Percentiles rank a stretch among this genome's conserved stretches.
Conservation (phyloP, 164 flowering plant genomes). For the Stephania yunnanensis region DNA sequence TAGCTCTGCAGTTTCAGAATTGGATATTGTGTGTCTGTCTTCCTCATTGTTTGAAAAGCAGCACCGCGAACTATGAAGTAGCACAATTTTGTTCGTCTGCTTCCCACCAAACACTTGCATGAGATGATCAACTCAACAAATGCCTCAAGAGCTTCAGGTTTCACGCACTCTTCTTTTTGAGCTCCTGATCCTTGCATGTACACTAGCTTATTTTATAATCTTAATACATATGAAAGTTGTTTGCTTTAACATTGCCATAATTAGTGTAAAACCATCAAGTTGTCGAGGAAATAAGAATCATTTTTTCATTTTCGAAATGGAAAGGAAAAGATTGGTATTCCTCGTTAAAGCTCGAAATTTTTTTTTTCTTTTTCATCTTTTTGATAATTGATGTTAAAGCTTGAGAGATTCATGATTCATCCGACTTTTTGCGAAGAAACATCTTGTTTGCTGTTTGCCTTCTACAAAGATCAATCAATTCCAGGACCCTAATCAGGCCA, state of each 20-base stretch:
- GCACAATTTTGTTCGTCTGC: not conserved
- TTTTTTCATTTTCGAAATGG: no score
- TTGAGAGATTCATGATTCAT: no score
- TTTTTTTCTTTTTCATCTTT: no score
- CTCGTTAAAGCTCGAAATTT: not conserved
- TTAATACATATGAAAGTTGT: not conserved
- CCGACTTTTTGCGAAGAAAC: no score
- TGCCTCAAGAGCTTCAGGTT: not conserved
- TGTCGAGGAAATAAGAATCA: no score
- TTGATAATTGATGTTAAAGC: not conserved
- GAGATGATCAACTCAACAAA: not conserved
- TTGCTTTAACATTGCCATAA: not conserved
- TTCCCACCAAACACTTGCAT: not conserved
- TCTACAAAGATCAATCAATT: no score
- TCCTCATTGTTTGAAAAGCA: not conserved
- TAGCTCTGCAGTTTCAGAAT: conserved; percentile 11
- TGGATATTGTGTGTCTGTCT: not conserved
- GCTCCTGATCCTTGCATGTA: not conserved
- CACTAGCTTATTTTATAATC: not conserved
- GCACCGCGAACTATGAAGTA: not conserved
- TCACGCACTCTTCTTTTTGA: not conserved
- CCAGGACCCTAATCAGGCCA: no score
- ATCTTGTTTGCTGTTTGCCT: no score
- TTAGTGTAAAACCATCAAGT: no score
- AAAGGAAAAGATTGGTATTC: no score